Percentiles rank a stretch among this genome's conserved stretches.
These are phyloP conservation scores for Cytospora piceicola DNA, from an alignment of 2,329 filamentous ascomycete species.

Conservation along the genomic window DNA sequence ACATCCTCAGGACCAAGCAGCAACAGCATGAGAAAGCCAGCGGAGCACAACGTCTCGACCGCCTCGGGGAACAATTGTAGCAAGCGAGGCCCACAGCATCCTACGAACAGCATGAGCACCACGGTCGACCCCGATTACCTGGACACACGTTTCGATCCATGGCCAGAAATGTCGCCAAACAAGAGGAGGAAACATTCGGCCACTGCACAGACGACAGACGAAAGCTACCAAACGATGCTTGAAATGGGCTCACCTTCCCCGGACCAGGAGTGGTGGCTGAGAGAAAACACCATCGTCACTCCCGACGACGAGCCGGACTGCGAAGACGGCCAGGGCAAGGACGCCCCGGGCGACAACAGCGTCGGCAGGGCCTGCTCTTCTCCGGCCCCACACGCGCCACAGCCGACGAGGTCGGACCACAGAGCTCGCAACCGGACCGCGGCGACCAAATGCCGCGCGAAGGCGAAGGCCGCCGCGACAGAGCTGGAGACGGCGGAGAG, in stretches of 20 bases:
- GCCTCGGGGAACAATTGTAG: not conserved
- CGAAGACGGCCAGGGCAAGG: not conserved
- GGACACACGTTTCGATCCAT: not conserved
- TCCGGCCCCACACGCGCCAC: not conserved
- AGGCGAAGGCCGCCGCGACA: constrained; percentile 36
- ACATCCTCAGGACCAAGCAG: not conserved
- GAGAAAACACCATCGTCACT: not conserved
- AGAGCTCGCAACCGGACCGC: constrained; percentile 38
- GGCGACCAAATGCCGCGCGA: constrained; percentile 39
- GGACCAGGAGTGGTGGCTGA: not conserved
- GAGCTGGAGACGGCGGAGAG: constrained; percentile 37
- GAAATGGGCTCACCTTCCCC: not conserved
- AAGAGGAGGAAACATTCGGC: constrained; percentile 1
- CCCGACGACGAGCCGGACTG: not conserved
- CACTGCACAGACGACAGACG: not conserved
- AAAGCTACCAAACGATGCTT: not conserved
- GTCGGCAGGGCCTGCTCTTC: not conserved
- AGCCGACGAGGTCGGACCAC: constrained; percentile 6
- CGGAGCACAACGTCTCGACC: not conserved
- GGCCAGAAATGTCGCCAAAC: not conserved
- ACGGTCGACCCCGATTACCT: not conserved
- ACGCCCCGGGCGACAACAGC: not conserved
- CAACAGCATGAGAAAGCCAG: not conserved
- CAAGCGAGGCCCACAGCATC: not conserved
- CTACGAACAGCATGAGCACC: too few species aligned